Evolutionary conservation across 2,329 filamentous ascomycete species (phyloP).

Genomic region (Aspergillus versicolor): DNA sequence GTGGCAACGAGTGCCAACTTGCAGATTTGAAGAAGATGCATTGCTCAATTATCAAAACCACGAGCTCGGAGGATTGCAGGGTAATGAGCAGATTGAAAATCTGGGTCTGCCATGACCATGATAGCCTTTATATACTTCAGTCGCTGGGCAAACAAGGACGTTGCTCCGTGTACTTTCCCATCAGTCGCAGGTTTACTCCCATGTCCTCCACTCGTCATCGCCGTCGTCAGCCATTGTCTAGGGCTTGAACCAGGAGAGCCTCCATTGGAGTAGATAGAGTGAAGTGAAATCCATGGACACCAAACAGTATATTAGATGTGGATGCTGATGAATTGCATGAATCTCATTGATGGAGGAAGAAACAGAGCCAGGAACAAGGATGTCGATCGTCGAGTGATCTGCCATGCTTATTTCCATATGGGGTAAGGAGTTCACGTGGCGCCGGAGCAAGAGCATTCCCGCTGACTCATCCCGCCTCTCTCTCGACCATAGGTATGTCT

Average conservation of each 20-base stretch:
- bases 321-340: background rate
- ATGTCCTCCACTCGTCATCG: background rate
- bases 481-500: background rate
- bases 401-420: background rate
- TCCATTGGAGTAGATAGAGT: background rate
- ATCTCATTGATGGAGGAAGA: slow-evolving; percentile 6
- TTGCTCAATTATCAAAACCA: background rate
- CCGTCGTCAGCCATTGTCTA: background rate
- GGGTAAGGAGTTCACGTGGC: background rate
- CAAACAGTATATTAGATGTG: too few relatives aligned
- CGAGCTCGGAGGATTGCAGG: background rate
- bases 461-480: background rate
- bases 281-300: background rate
- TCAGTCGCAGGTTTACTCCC: background rate
- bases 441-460: slow-evolving; percentile 1
- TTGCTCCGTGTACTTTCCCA: background rate
- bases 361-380: background rate
- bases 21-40: background rate
- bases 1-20: background rate
- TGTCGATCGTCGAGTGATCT: background rate
- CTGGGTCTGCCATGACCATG: background rate
- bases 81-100: background rate
- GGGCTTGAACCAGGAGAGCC: background rate
- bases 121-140: background rate
- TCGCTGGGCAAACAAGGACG: background rate